A percentile compares a stretch with the other conserved stretches of the same genome.
phyloP scores from a whole-genome alignment of 805 yeast species.

The Wickerhamiella australiensis region DNA sequence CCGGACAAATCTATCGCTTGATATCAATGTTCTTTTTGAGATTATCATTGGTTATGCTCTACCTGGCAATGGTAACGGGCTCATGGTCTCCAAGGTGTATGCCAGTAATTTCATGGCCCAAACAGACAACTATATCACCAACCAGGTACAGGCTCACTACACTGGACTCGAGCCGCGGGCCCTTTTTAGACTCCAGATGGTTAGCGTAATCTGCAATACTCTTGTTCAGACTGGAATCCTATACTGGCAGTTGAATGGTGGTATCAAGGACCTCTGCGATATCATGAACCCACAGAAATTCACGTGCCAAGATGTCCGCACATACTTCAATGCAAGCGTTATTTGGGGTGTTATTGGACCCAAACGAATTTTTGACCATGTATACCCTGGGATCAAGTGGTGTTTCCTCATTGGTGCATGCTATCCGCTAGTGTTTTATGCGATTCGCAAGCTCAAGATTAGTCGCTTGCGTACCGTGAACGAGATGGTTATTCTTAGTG shows the following conservation, averaged over 20 bases:
- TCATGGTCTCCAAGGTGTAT: slow-evolving; percentile 39
- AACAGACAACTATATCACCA: slow-evolving; percentile 47
- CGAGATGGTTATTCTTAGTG: slow-evolving; percentile 37
- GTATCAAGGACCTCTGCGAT: slow-evolving; percentile 29
- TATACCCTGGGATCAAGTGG: slow-evolving; percentile 51
- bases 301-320: slow-evolving; percentile 31
- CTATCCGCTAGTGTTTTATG: slow-evolving; percentile 20
- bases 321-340: slow-evolving; percentile 40
- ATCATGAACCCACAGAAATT: slow-evolving; percentile 32
- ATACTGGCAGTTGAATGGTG: slow-evolving; percentile 28
- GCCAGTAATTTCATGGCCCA: slow-evolving; percentile 52
- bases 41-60: slow-evolving; percentile 45
- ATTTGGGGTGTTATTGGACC: slow-evolving; percentile 55
- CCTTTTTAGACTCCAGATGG: slow-evolving; percentile 38
- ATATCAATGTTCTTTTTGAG: slow-evolving; percentile 38
- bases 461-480: slow-evolving; percentile 32
- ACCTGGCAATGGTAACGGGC: slow-evolving; percentile 44
- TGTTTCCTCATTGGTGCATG: slow-evolving; percentile 47
- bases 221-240: slow-evolving; percentile 26
- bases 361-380: slow-evolving; percentile 34
- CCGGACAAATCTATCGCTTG: slow-evolving; percentile 38
- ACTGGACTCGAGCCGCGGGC: slow-evolving; percentile 48
- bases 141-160: slow-evolving; percentile 45
- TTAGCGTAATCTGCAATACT: slow-evolving; percentile 23
- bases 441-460: slow-evolving; percentile 20